These are phyloP conservation scores for Astragalus membranaceus DNA, from an alignment of 306 rosid genomes.

Conservation along the genomic window DNA sequence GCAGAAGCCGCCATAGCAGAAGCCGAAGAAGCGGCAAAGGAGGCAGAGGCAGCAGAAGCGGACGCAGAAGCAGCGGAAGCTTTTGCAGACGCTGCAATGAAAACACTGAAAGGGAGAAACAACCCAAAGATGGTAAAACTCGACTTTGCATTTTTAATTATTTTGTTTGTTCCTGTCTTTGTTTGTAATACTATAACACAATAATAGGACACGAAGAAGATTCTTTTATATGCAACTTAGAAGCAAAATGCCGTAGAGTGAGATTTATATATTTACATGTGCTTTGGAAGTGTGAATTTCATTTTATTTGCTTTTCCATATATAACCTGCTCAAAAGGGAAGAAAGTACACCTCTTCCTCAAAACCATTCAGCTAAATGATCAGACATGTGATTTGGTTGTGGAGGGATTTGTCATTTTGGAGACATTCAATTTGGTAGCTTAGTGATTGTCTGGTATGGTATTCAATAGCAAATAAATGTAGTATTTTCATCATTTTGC, in stretches of 20 bases:
- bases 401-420: conserved; percentile 1
- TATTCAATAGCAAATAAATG: neutral
- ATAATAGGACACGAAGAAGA: neutral
- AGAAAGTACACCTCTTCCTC: neutral
- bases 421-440: neutral
- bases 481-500: neutral
- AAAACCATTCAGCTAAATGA: conserved; percentile 2
- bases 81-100: conserved; percentile 70
- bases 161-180: neutral
- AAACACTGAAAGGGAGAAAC: conserved; percentile 55
- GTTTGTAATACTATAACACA: neutral
- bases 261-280: conserved; percentile 1
- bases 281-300: neutral
- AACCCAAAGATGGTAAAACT: conserved; percentile 61
- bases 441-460: neutral
- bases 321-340: neutral
- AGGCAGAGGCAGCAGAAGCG: conserved; percentile 95
- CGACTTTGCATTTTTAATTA: neutral
- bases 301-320: neutral
- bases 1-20: conserved; percentile 89
- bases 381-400: conserved; percentile 9
- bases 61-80: conserved; percentile 85
- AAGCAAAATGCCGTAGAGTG: neutral
- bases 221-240: neutral
- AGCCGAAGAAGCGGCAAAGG: conserved; percentile 86